A percentile compares a stretch with the other conserved stretches of the same genome.
Conservation (phyloP, 2,329 filamentous ascomycete genomes). For the Aspergillus aculeatus region DNA sequence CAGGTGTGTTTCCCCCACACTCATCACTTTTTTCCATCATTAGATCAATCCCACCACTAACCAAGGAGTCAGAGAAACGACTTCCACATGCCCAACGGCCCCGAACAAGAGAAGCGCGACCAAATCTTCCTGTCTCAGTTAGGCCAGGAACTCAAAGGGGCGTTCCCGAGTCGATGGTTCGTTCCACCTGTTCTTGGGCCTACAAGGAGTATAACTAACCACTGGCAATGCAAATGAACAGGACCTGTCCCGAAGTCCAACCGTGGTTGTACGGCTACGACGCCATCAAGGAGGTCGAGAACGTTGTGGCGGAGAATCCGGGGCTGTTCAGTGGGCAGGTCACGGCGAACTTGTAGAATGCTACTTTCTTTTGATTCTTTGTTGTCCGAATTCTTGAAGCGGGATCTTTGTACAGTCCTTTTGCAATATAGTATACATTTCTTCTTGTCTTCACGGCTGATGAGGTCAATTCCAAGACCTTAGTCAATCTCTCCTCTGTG, state of each 20-base stretch:
- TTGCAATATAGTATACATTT: no score
- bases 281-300: slow-evolving; percentile 56
- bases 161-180: slow-evolving; percentile 62
- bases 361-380: neutral
- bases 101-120: slow-evolving; percentile 59
- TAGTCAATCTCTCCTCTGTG: no score
- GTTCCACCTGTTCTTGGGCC: slow-evolving; percentile 1
- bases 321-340: slow-evolving; percentile 17
- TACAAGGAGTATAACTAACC: neutral
- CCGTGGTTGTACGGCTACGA: slow-evolving; percentile 66
- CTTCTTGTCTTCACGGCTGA: no score
- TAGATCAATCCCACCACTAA: neutral
- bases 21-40: neutral
- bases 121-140: slow-evolving; percentile 57
- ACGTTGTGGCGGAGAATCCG: slow-evolving; percentile 29
- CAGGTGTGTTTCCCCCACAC: slow-evolving; percentile 23
- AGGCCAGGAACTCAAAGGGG: slow-evolving; percentile 51
- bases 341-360: slow-evolving; percentile 7
- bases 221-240: slow-evolving; percentile 9
- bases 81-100: slow-evolving; percentile 56
- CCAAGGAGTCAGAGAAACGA: slow-evolving; percentile 43
- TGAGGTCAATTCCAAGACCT: no score
- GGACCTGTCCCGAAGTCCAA: slow-evolving; percentile 62
- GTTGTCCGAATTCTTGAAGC: neutral
- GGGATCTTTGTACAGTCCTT: no score